Conservation (phyloP, 176 grass and related monocot genomes). For the Neostapfia colusana region DNA sequence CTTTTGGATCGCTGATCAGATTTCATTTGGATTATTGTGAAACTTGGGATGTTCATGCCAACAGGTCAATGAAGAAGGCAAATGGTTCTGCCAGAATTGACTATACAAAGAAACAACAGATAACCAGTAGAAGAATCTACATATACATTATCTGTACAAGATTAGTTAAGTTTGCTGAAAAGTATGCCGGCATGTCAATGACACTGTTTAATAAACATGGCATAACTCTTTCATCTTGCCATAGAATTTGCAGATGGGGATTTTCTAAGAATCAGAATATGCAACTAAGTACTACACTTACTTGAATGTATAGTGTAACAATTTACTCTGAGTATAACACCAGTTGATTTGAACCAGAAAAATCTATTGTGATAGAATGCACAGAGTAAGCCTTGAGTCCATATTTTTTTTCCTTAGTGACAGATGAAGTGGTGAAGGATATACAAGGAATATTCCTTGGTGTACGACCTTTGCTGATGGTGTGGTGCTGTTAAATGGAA, state of each 20-base stretch:
- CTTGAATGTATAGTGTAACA: neutral
- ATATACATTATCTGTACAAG: neutral
- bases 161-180: conserved; percentile 17
- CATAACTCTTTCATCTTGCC: neutral
- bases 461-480: too few species aligned
- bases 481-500: too few species aligned
- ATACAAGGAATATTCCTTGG: too few species aligned
- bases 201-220: neutral
- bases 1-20: too few species aligned
- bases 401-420: too few species aligned
- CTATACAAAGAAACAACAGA: neutral
- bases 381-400: too few species aligned
- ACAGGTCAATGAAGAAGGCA: neutral
- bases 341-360: neutral
- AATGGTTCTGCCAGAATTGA: conserved; percentile 16
- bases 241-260: neutral
- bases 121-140: neutral
- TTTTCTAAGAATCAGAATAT: neutral
- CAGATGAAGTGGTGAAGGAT: too few species aligned
- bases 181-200: neutral
- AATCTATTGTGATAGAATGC: neutral
- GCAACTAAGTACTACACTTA: neutral
- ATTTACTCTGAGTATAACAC: neutral
- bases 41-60: neutral
- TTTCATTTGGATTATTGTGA: neutral